phyloP scores from a whole-genome alignment of 225 moss, liverwort and hornwort genomes.

The Rhytidiadelphus loreus region DNA sequence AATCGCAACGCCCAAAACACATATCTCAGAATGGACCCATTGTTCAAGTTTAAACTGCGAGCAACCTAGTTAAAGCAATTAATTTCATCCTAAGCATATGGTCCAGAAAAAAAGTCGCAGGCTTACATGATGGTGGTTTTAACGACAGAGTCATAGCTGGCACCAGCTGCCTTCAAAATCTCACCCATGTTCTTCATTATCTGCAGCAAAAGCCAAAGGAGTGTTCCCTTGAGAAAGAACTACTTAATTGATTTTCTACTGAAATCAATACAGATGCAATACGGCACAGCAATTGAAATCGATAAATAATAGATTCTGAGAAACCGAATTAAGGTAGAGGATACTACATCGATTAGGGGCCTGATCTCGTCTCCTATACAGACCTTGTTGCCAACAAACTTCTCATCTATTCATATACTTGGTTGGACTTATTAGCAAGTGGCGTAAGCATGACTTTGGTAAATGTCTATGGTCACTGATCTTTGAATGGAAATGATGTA shows the following conservation, averaged over 20 bases:
- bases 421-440: background rate
- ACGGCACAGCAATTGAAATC: background rate
- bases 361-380: background rate
- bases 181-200: conserved; percentile 95
- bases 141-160: conserved; percentile 71
- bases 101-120: background rate
- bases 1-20: background rate
- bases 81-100: background rate
- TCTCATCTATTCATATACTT: background rate
- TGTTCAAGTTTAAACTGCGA: background rate
- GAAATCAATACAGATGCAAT: background rate
- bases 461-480: background rate
- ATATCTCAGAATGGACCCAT: background rate
- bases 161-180: conserved; percentile 81
- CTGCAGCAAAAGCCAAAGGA: conserved; percentile 28
- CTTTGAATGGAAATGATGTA: background rate
- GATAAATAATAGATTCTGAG: background rate
- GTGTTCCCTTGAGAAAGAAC: background rate
- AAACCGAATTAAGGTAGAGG: background rate
- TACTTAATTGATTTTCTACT: background rate
- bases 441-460: background rate
- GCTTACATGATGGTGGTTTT: conserved; percentile 98
- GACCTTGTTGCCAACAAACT: background rate
- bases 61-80: background rate
- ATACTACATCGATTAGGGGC: background rate